Conservation (phyloP, 148 eudicot genomes). For the Fallopia convolvulus region DNA sequence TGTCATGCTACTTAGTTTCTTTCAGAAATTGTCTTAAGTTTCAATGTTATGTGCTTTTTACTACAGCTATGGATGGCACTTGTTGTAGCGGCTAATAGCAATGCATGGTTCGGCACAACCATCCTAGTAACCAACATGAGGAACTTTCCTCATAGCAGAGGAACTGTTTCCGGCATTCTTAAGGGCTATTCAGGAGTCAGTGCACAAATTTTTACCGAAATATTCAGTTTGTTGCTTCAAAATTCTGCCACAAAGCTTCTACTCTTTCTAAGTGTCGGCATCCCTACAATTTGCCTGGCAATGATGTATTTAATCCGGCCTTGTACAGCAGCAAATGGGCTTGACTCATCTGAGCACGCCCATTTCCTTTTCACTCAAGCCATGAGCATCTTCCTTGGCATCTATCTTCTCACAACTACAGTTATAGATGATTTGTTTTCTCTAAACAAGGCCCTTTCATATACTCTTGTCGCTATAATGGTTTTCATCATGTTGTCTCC, state of each 20-base stretch:
- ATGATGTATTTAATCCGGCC: conserved; percentile 73
- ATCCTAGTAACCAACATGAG: conserved; percentile 90
- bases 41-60: too few species aligned
- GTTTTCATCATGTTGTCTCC: conserved; percentile 74
- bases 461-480: conserved; percentile 45
- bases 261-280: conserved; percentile 63
- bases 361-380: conserved; percentile 75
- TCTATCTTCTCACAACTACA: conserved; percentile 64
- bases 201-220: conserved; percentile 76
- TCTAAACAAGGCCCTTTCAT: conserved; percentile 29
- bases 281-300: conserved; percentile 51
- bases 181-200: conserved; percentile 84
- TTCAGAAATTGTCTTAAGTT: too few species aligned
- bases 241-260: conserved; percentile 56
- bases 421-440: conserved; percentile 30
- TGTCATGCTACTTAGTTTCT: too few species aligned
- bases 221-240: conserved; percentile 47
- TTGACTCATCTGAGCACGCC: conserved; percentile 45
- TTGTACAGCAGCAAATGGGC: conserved; percentile 76
- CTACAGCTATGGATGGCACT: conserved; percentile 79
- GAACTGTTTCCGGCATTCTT: conserved; percentile 80
- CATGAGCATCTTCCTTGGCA: conserved; percentile 54
- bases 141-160: conserved; percentile 75
- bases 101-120: conserved; percentile 75
- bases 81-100: conserved; percentile 66